Evolutionary conservation across 2,329 filamentous ascomycete species (phyloP), one percentile per base, ranked within the genome.

Genomic region (Diatrype stigma): DNA sequence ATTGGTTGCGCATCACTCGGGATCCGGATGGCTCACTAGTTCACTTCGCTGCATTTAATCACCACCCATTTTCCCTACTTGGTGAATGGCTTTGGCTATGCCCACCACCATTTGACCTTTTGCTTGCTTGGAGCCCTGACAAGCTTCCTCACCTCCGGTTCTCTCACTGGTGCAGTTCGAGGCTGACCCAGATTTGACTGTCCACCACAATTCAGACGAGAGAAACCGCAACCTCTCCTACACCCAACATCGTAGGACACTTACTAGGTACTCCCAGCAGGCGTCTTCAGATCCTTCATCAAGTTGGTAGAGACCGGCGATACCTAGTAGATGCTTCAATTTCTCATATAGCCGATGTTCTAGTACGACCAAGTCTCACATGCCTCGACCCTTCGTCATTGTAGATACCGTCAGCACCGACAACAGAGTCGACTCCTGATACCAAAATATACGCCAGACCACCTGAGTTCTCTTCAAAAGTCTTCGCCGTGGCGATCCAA

Each of bases 401-500:
- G 22, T 44, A 44, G 40, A 44, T 28, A 44, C n/a, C 22, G 40
- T 12, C 12, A n/a, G 14, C 16, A 28, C 22, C 40, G 21, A 44
- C 22, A 44, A 5, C 40, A 44, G 19, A 44, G 22, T 12, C 40
- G 22, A n/a, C 22, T 23, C 12, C 40, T 44, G 21, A 2, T 16
- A 6, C 2, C 40, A 44, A 11, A 16, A 11, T 44, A n/a, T 28
- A 11, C 17, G 10, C 22, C 22, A 44, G 7, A 16, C 22, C 6
- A 44, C 22, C 22, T 23, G 26, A n/a, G 21, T 7, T 44, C 26
- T 22, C 40, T 26, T 28, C 22, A 7, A 44, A 42, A 44, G 21
- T 51, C 46, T 49, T 58, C 70, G 67, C 63, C 64, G 68, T 72
- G 70, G 70, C 70, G 68, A 64, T 71, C 63, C 68, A 70, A 69